phyloP scores from a whole-genome alignment of 2,329 filamentous ascomycete species.

The Lasiodiplodia sp. region DNA sequence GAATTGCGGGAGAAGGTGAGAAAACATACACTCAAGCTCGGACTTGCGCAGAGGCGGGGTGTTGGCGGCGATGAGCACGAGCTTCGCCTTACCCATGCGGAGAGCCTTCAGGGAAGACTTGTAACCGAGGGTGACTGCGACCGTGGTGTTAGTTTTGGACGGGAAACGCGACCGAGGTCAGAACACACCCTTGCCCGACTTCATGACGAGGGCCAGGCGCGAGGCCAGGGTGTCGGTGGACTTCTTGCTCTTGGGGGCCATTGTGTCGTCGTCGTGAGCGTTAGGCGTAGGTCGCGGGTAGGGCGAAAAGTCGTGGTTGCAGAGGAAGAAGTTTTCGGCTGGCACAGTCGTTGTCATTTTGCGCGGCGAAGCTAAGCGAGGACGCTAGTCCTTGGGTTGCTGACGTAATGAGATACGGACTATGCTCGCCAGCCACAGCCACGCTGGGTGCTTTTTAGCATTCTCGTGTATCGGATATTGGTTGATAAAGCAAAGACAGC shows the following conservation, averaged over 20 bases:
- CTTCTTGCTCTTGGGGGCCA: conserved; percentile 3
- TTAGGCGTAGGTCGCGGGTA: not conserved
- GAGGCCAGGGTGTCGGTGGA: conserved; percentile 4
- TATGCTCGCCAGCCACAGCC: no score
- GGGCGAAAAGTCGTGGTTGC: not conserved
- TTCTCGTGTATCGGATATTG: no score
- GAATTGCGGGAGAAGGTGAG: not conserved
- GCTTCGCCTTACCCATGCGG: conserved; percentile 96
- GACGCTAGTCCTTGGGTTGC: no score
- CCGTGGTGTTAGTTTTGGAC: not conserved
- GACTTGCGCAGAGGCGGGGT: conserved; percentile 97
- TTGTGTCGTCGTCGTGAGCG: conserved; percentile 2
- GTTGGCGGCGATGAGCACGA: conserved; percentile 94
- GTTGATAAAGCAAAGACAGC: no score
- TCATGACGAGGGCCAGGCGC: conserved; percentile 14
- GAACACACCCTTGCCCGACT: conserved; percentile 1
- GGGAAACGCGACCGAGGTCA: not conserved
- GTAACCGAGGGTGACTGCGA: conserved; percentile 81
- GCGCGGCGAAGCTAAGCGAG: not conserved
- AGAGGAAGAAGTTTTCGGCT: not conserved
- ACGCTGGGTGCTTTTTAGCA: no score
- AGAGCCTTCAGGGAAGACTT: conserved; percentile 87
- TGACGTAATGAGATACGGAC: no score
- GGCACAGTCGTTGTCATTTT: not conserved
- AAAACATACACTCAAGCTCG: conserved; percentile 76